phyloP scores from a whole-genome alignment of 768 basidiomycete species.

The Phanerochaete carnosa region DNA sequence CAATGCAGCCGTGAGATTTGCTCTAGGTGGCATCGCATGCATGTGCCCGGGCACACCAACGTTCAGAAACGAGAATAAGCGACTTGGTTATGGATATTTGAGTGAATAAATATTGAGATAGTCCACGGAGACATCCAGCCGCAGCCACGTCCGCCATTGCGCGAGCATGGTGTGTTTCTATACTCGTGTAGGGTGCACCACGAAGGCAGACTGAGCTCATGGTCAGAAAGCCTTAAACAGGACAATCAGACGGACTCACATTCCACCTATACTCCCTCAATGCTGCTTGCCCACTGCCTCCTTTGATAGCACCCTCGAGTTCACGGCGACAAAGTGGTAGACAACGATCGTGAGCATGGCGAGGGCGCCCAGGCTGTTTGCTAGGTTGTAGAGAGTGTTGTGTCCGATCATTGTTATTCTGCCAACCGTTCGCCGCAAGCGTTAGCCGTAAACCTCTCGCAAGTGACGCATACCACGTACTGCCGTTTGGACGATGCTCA shows the following conservation, averaged over 20 bases:
- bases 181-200: neutral
- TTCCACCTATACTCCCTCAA: neutral
- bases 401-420: constrained; percentile 66
- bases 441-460: neutral
- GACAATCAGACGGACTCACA: neutral
- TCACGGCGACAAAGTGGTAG: constrained; percentile 90
- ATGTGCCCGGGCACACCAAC: too few relatives aligned
- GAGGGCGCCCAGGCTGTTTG: constrained; percentile 77
- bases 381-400: constrained; percentile 74
- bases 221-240: neutral
- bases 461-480: neutral
- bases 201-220: neutral
- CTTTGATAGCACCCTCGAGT: constrained; percentile 48
- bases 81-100: neutral
- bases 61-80: too few relatives aligned
- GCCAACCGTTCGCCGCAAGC: neutral
- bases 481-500: neutral
- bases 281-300: neutral
- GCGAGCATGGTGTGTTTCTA: neutral
- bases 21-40: too few relatives aligned
- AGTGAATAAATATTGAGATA: neutral
- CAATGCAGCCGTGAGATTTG: too few relatives aligned
- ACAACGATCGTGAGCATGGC: constrained; percentile 87
- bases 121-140: neutral
- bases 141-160: neutral